Evolutionary conservation across 2,329 filamentous ascomycete species (phyloP).

Genomic region (Epichloe amarillans): DNA sequence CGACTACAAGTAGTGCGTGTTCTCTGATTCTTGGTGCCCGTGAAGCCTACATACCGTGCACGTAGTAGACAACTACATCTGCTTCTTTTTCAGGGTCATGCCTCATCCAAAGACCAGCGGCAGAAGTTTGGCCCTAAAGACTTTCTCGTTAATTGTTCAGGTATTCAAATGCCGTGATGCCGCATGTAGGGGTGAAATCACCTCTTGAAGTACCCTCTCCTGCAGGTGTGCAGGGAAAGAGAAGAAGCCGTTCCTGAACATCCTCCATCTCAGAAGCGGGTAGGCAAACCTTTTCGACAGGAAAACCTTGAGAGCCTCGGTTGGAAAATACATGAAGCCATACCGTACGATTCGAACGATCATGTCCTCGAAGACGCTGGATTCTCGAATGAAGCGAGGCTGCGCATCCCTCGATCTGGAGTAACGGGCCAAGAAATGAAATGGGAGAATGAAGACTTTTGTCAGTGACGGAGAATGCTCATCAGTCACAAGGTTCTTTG

Average conservation of each 20-base stretch:
- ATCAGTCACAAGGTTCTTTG: not conserved
- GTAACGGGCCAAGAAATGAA: constrained; percentile 4
- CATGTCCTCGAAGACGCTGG: constrained; percentile 64
- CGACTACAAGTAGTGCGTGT: not conserved
- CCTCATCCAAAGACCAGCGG: constrained; percentile 58
- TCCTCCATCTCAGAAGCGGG: constrained; percentile 62
- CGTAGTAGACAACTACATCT: constrained; percentile 71
- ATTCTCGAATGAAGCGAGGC: constrained; percentile 51
- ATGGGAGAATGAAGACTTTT: constrained; percentile 4
- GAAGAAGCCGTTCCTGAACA: constrained; percentile 58
- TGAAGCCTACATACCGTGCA: constrained; percentile 43
- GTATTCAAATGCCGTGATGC: not conserved
- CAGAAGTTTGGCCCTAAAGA: constrained; percentile 22
- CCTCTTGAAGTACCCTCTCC: constrained; percentile 26
- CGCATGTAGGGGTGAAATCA: constrained; percentile 7
- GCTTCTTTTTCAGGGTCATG: constrained; percentile 45
- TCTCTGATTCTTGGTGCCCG: not conserved
- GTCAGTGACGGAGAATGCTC: no score
- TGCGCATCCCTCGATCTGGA: constrained; percentile 14
- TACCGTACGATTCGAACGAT: constrained; percentile 67
- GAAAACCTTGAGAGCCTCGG: constrained; percentile 59
- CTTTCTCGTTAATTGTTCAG: not conserved
- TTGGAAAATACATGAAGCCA: constrained; percentile 59
- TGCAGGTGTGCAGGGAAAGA: constrained; percentile 50
- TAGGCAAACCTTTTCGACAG: constrained; percentile 62